Conservation (phyloP, 2,329 filamentous ascomycete genomes). For the Claviceps pusilla region DNA sequence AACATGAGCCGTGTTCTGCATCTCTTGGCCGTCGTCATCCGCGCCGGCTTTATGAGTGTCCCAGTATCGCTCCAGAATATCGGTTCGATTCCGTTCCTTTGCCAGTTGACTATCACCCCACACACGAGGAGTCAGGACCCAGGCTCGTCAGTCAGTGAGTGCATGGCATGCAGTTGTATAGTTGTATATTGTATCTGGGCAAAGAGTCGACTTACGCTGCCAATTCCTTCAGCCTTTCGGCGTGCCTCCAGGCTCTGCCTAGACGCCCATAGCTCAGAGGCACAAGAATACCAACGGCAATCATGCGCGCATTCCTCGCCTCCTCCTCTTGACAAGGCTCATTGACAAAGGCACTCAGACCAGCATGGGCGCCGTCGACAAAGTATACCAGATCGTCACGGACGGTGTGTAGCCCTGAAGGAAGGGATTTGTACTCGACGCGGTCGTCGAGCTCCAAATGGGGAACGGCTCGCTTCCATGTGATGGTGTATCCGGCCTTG, state of each 20-base stretch:
- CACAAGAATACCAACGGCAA: slow-evolving; percentile 79
- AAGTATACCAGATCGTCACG: slow-evolving; percentile 87
- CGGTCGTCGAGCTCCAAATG: slow-evolving; percentile 66
- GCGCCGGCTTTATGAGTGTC: slow-evolving; percentile 30
- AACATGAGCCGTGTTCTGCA: slow-evolving; percentile 18
- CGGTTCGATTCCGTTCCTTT: slow-evolving; percentile 45
- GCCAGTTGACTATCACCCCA: slow-evolving; percentile 38
- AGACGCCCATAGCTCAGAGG: slow-evolving; percentile 72
- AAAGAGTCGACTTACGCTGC: slow-evolving; percentile 39
- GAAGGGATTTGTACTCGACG: slow-evolving; percentile 92
- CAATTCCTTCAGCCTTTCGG: slow-evolving; percentile 57
- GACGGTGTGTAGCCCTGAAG: slow-evolving; percentile 82
- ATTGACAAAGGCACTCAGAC: slow-evolving; percentile 84
- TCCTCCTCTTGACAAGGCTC: slow-evolving; percentile 59
- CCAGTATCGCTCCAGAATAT: slow-evolving; percentile 69
- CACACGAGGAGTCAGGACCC: background rate
- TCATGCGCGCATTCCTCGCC: slow-evolving; percentile 78
- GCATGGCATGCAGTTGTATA: background rate
- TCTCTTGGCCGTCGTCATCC: slow-evolving; percentile 7
- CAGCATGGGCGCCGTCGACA: slow-evolving; percentile 61
- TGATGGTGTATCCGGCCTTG: slow-evolving; percentile 79
- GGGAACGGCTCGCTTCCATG: slow-evolving; percentile 63
- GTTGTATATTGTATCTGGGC: background rate
- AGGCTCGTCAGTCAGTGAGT: background rate
- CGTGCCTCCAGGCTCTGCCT: slow-evolving; percentile 81